A percentile compares a stretch with the other conserved stretches of the same genome.
Conservation (phyloP, 441 rosid species). For the Euphorbia neoarborescens region DNA sequence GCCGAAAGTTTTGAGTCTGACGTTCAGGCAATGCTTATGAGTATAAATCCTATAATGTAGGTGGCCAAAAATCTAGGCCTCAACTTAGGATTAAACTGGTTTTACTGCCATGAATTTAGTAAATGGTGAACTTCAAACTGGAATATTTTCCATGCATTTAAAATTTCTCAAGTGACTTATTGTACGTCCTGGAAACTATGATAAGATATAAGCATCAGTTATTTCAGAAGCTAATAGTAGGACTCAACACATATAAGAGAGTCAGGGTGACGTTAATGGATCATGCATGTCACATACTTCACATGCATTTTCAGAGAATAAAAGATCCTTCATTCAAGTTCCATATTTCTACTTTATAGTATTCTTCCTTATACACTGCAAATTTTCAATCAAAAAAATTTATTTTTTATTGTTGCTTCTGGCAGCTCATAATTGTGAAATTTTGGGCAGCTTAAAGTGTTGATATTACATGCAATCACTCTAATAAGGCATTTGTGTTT, state of each 20-base stretch:
- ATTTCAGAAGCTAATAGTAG: neutral
- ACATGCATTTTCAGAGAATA: neutral
- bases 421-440: neutral
- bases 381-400: neutral
- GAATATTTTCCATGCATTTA: constrained; percentile 1
- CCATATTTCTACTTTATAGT: neutral
- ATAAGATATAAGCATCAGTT: neutral
- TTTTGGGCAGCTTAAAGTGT: too few relatives aligned
- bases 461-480: too few relatives aligned
- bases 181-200: neutral
- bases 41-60: neutral
- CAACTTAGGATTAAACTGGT: constrained; percentile 4
- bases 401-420: neutral
- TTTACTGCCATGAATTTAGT: constrained; percentile 5
- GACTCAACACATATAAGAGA: neutral
- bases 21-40: neutral
- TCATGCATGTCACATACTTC: neutral
- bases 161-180: neutral
- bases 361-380: neutral
- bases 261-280: neutral
- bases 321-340: neutral
- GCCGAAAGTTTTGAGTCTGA: neutral
- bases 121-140: neutral
- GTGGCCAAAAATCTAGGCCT: neutral
- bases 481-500: too few relatives aligned